These are phyloP conservation scores for Penicillium sclerotigenum DNA, from an alignment of 2,329 filamentous ascomycete genomes.

Conservation along the genomic window DNA sequence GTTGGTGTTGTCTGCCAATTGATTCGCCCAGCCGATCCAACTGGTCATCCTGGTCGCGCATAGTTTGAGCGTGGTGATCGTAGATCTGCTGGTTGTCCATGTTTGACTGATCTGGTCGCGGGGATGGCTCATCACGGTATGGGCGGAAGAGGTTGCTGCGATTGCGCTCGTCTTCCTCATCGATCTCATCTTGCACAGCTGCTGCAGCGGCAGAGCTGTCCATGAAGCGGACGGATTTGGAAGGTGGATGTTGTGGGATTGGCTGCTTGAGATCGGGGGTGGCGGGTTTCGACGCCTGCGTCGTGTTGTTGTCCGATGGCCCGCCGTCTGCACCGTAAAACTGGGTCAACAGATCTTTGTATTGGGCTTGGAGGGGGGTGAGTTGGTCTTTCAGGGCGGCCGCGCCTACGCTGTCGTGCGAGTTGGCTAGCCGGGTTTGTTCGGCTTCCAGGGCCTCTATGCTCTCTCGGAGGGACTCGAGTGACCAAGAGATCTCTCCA, in stretches of 20 bases:
- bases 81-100: conserved; percentile 84
- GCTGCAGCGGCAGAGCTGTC: conserved; percentile 53
- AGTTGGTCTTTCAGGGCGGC: conserved; percentile 63
- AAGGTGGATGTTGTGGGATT: conserved; percentile 42
- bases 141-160: conserved; percentile 60
- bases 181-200: conserved; percentile 32
- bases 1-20: conserved; percentile 83
- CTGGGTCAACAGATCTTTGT: conserved; percentile 72
- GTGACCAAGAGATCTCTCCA: conserved; percentile 79
- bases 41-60: conserved; percentile 89
- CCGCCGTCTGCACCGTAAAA: conserved; percentile 64
- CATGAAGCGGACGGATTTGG: conserved; percentile 84
- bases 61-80: conserved; percentile 72
- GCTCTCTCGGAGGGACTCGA: conserved; percentile 81
- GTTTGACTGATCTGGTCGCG: conserved; percentile 49
- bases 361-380: conserved; percentile 67
- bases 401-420: conserved; percentile 45
- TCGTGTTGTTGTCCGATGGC: conserved; percentile 61
- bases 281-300: conserved; percentile 43
- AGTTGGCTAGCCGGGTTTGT: conserved; percentile 59
- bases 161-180: conserved; percentile 51
- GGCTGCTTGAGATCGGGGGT: conserved; percentile 45
- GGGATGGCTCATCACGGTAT: conserved; percentile 57
- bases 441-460: conserved; percentile 67
- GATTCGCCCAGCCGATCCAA: conserved; percentile 82